Evolutionary conservation across 345 rosid species (phyloP), one percentile per base, ranked within the genome.

Genomic region (Rhodamnia argentea): DNA sequence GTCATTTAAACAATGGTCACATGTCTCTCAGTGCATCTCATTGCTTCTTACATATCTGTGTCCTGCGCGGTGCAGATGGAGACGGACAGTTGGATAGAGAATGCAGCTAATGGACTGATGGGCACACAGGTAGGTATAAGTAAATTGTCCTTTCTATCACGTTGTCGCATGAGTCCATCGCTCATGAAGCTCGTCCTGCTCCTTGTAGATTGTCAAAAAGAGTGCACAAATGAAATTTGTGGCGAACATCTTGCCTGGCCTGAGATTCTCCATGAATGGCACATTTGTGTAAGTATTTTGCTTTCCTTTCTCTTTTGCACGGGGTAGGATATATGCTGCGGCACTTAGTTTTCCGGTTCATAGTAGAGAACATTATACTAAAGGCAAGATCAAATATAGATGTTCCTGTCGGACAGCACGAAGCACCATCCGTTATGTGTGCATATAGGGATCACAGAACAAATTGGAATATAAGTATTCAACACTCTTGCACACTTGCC

Each of bases 61-160:
- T 8, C 13, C 60, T 78, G 40, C 86, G 54, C 86, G 86, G 62
- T 90, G 89, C 91, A 96, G 98, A 87, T 87, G 55, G 98, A 94
- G 85, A 97, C 98, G 51, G 99, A 97, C 84, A 95, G 99, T 91
- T 96, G 99, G 99, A 87, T 97, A 52, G 99, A 96, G 87, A 97
- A 97, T 90, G 98, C 99, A 70, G 95, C 92, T 52, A 95, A 94
- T 85, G 99, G 99, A 82, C 97, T 97, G 27, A 97, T 97, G 99
- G 99, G 99, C 50, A 90, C 87, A 84, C 99, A 96, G 95, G 99
- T 92, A 84, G 88, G 86, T 74, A 40, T 32, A 1, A 40, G 32
- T 50, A 11, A 82, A 81, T n/a, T 44, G 64, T 20, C 81, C 37
- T n/a, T n/a, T 74, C 60, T 85, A 81, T 59, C 40, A 42, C 50